Evolutionary conservation across 331 rosid genomes (phyloP).

Genomic region (Rosa hybrid): DNA sequence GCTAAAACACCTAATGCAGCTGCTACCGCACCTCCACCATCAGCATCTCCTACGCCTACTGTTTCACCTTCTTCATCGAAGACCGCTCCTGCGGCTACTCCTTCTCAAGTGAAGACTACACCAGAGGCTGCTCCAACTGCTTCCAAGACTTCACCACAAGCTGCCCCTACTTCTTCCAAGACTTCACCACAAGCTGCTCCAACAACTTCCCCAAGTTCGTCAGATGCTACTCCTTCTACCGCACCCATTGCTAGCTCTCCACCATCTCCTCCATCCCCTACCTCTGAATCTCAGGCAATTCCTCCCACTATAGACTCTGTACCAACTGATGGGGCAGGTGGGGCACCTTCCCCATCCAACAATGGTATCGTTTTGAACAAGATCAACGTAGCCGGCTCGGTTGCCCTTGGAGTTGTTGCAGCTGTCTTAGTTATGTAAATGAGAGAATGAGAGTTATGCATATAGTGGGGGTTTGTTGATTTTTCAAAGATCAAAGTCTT

Average conservation of each 20-base stretch:
- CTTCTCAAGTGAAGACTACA: not conserved
- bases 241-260: not conserved
- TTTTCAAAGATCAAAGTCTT: not conserved
- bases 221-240: too few relatives aligned
- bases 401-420: slow-evolving; percentile 21
- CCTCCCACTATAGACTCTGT: slow-evolving; percentile 22
- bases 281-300: not conserved
- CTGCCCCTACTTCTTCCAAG: not conserved
- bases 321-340: too few relatives aligned
- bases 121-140: slow-evolving; percentile 12
- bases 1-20: slow-evolving; percentile 3
- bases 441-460: not conserved
- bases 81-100: too few relatives aligned
- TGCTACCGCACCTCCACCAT: not conserved
- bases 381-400: slow-evolving; percentile 26
- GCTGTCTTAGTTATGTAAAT: slow-evolving; percentile 25
- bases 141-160: not conserved
- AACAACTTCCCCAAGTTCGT: not conserved
- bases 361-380: slow-evolving; percentile 15
- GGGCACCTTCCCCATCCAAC: not conserved
- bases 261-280: not conserved
- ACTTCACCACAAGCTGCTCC: slow-evolving; percentile 15
- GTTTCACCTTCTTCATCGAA: too few relatives aligned
- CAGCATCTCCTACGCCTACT: slow-evolving; percentile 13
- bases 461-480: not conserved